Evolutionary conservation across 371 early-diverging fungal species (phyloP).

Genomic region (Umbelopsis sp.): DNA sequence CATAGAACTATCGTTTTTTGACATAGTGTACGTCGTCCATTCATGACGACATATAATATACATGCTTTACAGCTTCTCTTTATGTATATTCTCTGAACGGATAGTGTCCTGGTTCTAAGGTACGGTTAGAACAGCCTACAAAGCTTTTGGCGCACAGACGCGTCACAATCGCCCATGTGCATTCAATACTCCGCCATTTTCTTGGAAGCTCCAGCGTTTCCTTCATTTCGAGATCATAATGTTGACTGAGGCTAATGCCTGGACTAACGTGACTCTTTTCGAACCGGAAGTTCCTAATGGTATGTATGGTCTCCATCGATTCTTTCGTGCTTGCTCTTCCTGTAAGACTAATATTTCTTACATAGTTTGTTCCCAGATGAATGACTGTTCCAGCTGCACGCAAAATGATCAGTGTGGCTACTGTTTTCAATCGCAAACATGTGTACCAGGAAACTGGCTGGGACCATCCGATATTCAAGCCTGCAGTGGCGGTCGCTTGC

Average conservation of each 20-base stretch:
- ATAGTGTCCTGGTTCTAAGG: no score
- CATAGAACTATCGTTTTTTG: no score
- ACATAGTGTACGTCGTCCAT: no score
- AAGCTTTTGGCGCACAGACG: background rate
- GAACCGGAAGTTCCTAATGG: background rate
- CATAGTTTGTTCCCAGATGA: background rate
- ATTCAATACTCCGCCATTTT: background rate
- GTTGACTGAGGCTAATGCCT: background rate
- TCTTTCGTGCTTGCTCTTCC: background rate
- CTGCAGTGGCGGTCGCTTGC: conserved; percentile 23
- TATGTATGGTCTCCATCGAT: background rate
- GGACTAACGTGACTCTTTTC: background rate
- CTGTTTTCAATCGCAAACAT: conserved; percentile 21
- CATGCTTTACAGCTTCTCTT: no score
- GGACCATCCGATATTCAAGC: conserved; percentile 22
- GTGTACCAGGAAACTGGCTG: conserved; percentile 26
- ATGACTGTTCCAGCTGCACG: conserved; percentile 4
- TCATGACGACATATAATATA: no score
- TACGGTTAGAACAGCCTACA: no score
- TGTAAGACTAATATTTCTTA: background rate
- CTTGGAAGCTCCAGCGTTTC: background rate
- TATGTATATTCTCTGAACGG: no score
- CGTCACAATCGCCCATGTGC: background rate
- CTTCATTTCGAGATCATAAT: background rate
- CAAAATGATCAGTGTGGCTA: conserved; percentile 23